phyloP scores from a whole-genome alignment of 352 stramenopile genomes.

The Pythium myriotylum region DNA sequence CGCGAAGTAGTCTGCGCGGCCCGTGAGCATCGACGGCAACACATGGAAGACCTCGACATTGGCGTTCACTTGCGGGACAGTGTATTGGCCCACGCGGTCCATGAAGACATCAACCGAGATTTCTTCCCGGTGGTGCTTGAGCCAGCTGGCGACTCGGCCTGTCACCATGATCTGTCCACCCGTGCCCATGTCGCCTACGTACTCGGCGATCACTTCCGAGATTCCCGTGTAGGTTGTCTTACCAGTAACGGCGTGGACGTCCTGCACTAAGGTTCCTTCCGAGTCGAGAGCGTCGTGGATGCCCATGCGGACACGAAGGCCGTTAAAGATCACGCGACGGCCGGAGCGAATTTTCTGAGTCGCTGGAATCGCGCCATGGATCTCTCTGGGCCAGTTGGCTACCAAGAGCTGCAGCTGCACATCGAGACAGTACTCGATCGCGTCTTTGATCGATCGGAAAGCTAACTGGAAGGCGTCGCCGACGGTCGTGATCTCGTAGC shows the following conservation, averaged over 20 bases:
- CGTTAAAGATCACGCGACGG: constrained; percentile 27
- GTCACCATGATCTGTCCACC: constrained; percentile 39
- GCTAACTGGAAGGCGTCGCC: constrained; percentile 70
- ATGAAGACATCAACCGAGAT: constrained; percentile 27
- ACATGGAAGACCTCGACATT: constrained; percentile 52
- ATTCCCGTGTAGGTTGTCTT: constrained; percentile 31
- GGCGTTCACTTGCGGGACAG: constrained; percentile 42
- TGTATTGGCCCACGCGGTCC: constrained; percentile 36
- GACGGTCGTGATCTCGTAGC: constrained; percentile 74
- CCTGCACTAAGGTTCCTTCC: constrained; percentile 13
- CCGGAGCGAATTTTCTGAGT: constrained; percentile 36
- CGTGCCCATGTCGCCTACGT: constrained; percentile 31
- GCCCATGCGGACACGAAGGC: constrained; percentile 36
- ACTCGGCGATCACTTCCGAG: constrained; percentile 28
- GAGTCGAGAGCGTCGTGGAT: constrained; percentile 20
- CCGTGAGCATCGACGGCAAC: constrained; percentile 23
- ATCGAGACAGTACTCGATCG: constrained; percentile 32
- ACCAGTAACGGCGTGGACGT: constrained; percentile 29
- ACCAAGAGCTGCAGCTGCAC: constrained; percentile 29
- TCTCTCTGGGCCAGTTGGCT: constrained; percentile 58
- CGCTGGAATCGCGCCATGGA: constrained; percentile 48
- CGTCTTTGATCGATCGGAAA: constrained; percentile 66
- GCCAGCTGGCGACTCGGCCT: constrained; percentile 29
- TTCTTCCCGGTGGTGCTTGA: constrained; percentile 23
- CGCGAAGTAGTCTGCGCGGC: constrained; percentile 10